Percentiles rank a stretch among this genome's conserved stretches.
Evolutionary conservation across 2,329 filamentous ascomycete species (phyloP).

Genomic region (Cladorrhinum sp.): DNA sequence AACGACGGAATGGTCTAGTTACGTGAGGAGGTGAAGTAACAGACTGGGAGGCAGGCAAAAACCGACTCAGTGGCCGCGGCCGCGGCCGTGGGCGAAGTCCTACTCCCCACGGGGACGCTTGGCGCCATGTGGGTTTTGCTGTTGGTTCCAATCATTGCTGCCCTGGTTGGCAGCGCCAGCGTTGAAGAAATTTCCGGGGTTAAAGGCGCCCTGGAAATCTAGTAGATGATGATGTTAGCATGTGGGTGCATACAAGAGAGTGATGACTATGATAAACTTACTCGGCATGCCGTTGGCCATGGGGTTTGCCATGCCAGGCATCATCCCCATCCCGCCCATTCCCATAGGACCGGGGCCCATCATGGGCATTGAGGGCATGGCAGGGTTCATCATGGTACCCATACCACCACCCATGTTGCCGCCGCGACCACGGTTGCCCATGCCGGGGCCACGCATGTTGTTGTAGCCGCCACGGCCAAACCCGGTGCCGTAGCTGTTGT

Average conservation of each 20-base stretch:
- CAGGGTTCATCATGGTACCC: constrained; percentile 41
- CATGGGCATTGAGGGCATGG: constrained; percentile 19
- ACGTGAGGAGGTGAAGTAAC: too few species aligned
- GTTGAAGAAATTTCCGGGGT: constrained; percentile 65
- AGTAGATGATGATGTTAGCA: neutral
- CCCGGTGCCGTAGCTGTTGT: constrained; percentile 45
- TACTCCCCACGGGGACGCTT: constrained; percentile 75
- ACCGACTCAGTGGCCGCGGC: too few species aligned
- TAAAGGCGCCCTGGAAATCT: constrained; percentile 72
- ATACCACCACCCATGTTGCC: constrained; percentile 45
- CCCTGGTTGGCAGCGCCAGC: constrained; percentile 42
- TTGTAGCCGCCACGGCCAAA: constrained; percentile 47
- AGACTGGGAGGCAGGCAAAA: too few species aligned
- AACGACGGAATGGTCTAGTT: too few species aligned
- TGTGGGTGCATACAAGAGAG: neutral
- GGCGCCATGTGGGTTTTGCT: constrained; percentile 77
- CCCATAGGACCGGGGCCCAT: constrained; percentile 43
- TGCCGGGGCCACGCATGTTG: constrained; percentile 37
- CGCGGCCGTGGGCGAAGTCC: constrained; percentile 13
- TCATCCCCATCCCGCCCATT: constrained; percentile 45
- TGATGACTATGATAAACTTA: constrained; percentile 36
- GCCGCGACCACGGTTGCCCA: constrained; percentile 49
- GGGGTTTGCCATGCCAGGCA: constrained; percentile 33
- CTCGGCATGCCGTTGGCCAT: constrained; percentile 49
- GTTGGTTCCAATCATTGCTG: constrained; percentile 38